Base-by-base conservation (phyloP, 1,139 yeast genomes). In the Sugiyamaella pinicola region DNA sequence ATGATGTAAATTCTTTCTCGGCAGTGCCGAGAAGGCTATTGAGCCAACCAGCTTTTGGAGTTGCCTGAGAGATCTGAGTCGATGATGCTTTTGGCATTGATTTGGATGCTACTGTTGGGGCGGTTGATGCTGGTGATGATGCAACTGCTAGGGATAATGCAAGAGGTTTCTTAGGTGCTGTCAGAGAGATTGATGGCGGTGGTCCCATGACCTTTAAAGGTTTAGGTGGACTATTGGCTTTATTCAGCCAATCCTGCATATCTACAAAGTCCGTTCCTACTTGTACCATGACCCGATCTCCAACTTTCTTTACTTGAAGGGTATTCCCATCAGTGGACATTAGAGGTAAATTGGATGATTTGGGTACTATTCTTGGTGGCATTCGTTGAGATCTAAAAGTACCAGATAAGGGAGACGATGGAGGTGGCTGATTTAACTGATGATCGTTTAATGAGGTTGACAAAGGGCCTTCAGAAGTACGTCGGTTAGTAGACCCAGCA, bases 181-280 rank as follows among this genome's bases (percentile, higher is more conserved):
- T n/a, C 21, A 35, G 17, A 17, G 24, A 8, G 17, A 10, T 10
- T 26, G 9, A 21, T 31, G 35, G 39, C 26, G 17, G 43, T 13
- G 22, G 21, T 2, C 10, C 7, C 24, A 15, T 37, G 24, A 19
- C 5, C 3, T 15, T 3, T 9, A 21, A 10, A 12, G 24, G 31
- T 18, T 33, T 48, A 17, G 51, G 47, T n/a, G 39, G 26, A 24
- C 35, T 33, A 18, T 49, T 49, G 8, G 21, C 47, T 17, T 49
- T 56, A 28, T 61, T 61, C 19, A 66, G 61, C 70, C 70, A 67
- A 3, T 65, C 68, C 52, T 68, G 70, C 70, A 68, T 67, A 55
- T 68, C 71, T 24, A 63, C 60, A 51, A 49, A 62, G 15, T 58
- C 55, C 9, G 58, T 59, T 10, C 59, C 64, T 3, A 64, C 64